These are phyloP conservation scores for Ophiostoma pallidulum DNA, from an alignment of 2,329 filamentous ascomycete genomes.

Conservation along the genomic window DNA sequence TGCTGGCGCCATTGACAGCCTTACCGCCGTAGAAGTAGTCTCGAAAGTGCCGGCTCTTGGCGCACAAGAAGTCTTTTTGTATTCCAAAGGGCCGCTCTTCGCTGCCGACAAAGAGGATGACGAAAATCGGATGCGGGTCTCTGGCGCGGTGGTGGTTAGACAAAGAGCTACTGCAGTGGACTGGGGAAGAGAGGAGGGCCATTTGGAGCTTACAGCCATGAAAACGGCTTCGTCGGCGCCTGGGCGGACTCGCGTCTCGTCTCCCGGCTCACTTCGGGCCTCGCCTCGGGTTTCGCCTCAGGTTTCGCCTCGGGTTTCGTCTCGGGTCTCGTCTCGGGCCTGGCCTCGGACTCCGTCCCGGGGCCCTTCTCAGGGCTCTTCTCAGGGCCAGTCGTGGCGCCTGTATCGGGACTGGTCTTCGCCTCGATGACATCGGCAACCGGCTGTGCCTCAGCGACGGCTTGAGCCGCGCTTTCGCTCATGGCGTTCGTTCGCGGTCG, in stretches of 20 bases:
- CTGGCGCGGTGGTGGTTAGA: conserved; percentile 22
- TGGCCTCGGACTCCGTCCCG: no score
- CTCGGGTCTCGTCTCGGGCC: no score
- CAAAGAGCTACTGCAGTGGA: background rate
- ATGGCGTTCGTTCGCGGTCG: no score
- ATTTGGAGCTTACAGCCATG: conserved; percentile 21
- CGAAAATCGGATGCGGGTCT: conserved; percentile 45
- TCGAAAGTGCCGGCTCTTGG: conserved; percentile 40
- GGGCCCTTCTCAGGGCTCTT: no score
- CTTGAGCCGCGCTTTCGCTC: no score
- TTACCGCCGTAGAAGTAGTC: conserved; percentile 30
- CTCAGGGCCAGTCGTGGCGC: no score
- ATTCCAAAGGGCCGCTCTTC: conserved; percentile 46
- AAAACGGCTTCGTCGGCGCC: conserved; percentile 16
- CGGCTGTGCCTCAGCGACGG: background rate
- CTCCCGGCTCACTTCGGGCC: no score
- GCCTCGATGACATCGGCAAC: background rate
- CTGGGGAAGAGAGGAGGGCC: background rate
- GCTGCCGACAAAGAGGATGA: conserved; percentile 44
- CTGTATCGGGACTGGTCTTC: no score
- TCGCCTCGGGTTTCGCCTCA: no score
- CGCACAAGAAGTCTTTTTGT: conserved; percentile 49
- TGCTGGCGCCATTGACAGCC: background rate
- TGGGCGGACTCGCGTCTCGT: no score
- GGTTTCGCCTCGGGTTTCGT: no score